Base-by-base conservation (phyloP, 495 filamentous ascomycete genomes). In the Umbilicaria muhlenbergii region DNA sequence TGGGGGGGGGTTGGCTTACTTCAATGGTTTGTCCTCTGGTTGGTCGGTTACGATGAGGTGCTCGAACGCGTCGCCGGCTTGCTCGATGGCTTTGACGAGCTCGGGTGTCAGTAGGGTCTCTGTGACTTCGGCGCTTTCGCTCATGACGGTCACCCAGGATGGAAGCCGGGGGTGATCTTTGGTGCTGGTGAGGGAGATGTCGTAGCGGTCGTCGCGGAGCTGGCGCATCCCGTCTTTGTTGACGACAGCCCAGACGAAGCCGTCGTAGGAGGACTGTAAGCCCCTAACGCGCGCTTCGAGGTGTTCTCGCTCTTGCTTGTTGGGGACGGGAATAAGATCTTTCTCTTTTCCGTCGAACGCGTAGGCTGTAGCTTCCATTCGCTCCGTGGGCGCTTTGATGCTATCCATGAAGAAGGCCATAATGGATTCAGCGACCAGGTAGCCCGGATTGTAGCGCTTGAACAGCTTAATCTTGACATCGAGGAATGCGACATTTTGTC, bases 111-210 rank as follows among this genome's bases (percentile, higher is more conserved):
- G 69, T 34, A 96, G 60, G 11, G 74, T 67, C 13, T 95, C 85
- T n/a, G 87, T 94, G 51, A 98, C 77, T 61, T 95, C 92, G 19
- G 87, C 86, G 58, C 78, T 93, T 70, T 98, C 91, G 48, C 75
- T 87, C 91, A 98, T 94, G 54, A 94, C 81, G 2, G 86, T 93
- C 13, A 80, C 70, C 92, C 92, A 96, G 44, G 66, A 61, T n/a
- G 91, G 92, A 7, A 96, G 74, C 66, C 88, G 93, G 19, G 77
- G 52, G 61, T 88, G 78, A 51, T 98, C 92, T 67, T 85, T 89
- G 48, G 89, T 94, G 51, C 73, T 77, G 17, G 91, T 94, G 42
- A 98, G 76, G 19, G 83, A 91, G 28, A 94, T 69, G 62, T 98
- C 91, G 60, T 95, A 98, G 51, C 92, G 80, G 42, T 94, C 91